Evolutionary conservation across 768 basidiomycete genomes (phyloP).

Genomic region (Amanita polypyramis): DNA sequence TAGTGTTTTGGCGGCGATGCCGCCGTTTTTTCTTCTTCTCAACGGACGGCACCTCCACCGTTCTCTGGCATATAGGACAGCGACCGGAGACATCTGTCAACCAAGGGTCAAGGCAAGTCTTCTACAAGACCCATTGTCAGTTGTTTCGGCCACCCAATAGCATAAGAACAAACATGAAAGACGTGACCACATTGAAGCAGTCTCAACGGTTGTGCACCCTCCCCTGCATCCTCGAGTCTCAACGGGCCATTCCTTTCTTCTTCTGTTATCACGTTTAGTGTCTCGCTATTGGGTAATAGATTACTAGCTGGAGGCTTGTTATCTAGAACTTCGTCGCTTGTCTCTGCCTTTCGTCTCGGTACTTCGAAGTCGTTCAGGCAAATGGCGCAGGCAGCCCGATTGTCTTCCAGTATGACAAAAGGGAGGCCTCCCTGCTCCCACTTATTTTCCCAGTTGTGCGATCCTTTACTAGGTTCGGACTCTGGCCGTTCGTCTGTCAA

Average conservation of each 20-base stretch:
- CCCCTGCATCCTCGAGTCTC: slow-evolving; percentile 60
- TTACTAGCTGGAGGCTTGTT: neutral
- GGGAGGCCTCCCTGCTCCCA: slow-evolving; percentile 75
- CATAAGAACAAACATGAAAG: slow-evolving; percentile 63
- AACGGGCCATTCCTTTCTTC: slow-evolving; percentile 32
- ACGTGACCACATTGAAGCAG: slow-evolving; percentile 76
- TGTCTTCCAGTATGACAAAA: slow-evolving; percentile 72
- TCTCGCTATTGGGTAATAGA: slow-evolving; percentile 13
- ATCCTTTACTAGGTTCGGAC: slow-evolving; percentile 3
- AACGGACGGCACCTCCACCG: slow-evolving; percentile 41
- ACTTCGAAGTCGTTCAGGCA: slow-evolving; percentile 82
- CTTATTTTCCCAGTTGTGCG: slow-evolving; percentile 61
- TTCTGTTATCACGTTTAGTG: slow-evolving; percentile 23
- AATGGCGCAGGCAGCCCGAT: slow-evolving; percentile 77
- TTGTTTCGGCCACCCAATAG: neutral
- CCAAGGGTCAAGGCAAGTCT: slow-evolving; percentile 90
- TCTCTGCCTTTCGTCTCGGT: slow-evolving; percentile 28
- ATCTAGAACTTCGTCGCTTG: neutral
- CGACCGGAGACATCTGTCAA: slow-evolving; percentile 74
- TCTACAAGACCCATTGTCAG: slow-evolving; percentile 28
- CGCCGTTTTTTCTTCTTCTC: slow-evolving; percentile 24
- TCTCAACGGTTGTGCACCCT: slow-evolving; percentile 68
- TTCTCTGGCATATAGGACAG: slow-evolving; percentile 79
- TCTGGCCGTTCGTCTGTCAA: slow-evolving; percentile 1
- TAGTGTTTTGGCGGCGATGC: neutral